These are phyloP conservation scores for Candida sakaeoensis DNA, from an alignment of 805 yeast species.

Conservation along the genomic window DNA sequence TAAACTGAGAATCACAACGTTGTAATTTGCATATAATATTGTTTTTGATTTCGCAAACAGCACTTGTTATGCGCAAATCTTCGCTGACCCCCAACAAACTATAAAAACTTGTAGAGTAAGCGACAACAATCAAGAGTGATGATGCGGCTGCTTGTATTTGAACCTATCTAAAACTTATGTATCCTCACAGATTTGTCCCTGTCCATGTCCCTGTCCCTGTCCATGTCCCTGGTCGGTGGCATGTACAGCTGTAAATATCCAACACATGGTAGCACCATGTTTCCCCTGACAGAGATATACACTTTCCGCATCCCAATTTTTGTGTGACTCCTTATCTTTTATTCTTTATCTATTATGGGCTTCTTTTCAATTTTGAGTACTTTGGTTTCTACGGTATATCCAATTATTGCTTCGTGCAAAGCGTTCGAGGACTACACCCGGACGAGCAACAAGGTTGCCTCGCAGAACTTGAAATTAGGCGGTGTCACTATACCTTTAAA, in stretches of 20 bases:
- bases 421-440: slow-evolving; percentile 46
- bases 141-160: too few relatives aligned
- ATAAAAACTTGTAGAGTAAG: too few relatives aligned
- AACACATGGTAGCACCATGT: neutral
- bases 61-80: too few relatives aligned
- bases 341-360: slow-evolving; percentile 9
- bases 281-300: neutral
- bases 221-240: too few relatives aligned
- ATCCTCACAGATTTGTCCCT: neutral
- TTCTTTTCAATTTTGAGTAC: slow-evolving; percentile 22
- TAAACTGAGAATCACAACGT: too few relatives aligned
- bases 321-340: slow-evolving; percentile 4
- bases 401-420: slow-evolving; percentile 56
- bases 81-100: too few relatives aligned
- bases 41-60: too few relatives aligned
- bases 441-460: slow-evolving; percentile 24
- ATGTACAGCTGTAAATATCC: too few relatives aligned
- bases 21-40: too few relatives aligned
- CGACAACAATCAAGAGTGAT: too few relatives aligned
- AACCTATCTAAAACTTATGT: too few relatives aligned
- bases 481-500: slow-evolving; percentile 31
- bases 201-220: too few relatives aligned
- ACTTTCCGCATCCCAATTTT: neutral
- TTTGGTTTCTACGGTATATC: slow-evolving; percentile 48
- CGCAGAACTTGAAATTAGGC: slow-evolving; percentile 30